Evolutionary conservation across 2,329 filamentous ascomycete genomes (phyloP).

Genomic region (Scedosporium aurantiacum): DNA sequence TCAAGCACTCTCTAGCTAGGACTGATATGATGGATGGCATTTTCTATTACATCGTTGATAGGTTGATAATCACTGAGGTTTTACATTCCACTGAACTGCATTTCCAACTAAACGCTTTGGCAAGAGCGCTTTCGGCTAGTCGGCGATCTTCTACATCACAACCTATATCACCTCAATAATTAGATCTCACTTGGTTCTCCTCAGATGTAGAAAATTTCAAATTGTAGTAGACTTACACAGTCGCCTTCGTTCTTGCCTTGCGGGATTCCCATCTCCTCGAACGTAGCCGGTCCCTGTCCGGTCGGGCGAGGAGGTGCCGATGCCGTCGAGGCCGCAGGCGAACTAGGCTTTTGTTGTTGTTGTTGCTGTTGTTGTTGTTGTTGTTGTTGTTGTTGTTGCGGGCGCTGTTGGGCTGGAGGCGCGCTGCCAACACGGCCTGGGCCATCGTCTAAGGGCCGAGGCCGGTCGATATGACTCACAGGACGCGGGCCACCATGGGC

Average conservation of each 20-base stretch:
- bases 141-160: not conserved
- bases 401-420: constrained; percentile 21
- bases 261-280: constrained; percentile 96
- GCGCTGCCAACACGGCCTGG: constrained; percentile 26
- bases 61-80: too few species aligned
- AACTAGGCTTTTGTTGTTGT: constrained; percentile 10
- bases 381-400: constrained; percentile 7
- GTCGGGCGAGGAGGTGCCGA: constrained; percentile 26
- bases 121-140: not conserved
- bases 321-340: constrained; percentile 15
- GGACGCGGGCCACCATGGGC: constrained; percentile 4
- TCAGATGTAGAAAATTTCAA: not conserved
- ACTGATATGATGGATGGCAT: too few species aligned
- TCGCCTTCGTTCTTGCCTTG: constrained; percentile 73
- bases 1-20: not conserved
- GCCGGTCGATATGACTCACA: constrained; percentile 13
- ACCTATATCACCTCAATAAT: not conserved
- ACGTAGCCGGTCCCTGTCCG: constrained; percentile 74
- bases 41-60: too few species aligned
- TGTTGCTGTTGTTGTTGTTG: too few species aligned
- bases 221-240: constrained; percentile 56
- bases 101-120: too few species aligned
- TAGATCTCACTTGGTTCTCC: not conserved
- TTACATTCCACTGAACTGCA: too few species aligned
- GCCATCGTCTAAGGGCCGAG: constrained; percentile 12